Percentiles rank a stretch among this genome's conserved stretches.
Evolutionary conservation across 2,329 filamentous ascomycete genomes (phyloP).

Genomic region (Coniella vitis): DNA sequence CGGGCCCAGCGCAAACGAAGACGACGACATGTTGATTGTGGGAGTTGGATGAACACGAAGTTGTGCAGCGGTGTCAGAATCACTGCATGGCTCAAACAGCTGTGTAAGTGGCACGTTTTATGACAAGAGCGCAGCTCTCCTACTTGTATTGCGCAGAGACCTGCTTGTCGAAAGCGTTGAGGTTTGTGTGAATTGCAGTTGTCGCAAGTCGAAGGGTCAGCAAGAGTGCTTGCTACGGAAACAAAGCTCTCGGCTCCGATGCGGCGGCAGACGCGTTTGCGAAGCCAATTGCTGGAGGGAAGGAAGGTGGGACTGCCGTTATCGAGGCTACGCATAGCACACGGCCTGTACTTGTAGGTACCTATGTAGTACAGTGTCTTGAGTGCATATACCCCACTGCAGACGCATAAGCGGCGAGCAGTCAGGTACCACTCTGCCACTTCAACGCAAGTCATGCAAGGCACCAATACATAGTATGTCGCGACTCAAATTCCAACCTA

Average conservation of each 20-base stretch:
- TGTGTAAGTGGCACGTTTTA: too few species aligned
- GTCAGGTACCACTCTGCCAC: not conserved
- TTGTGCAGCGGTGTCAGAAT: too few species aligned
- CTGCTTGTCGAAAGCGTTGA: not conserved
- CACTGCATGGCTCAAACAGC: too few species aligned
- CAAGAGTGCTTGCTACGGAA: not conserved
- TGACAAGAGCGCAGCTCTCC: too few species aligned
- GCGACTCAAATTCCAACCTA: too few species aligned
- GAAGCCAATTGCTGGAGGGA: constrained; percentile 3
- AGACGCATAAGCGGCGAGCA: too few species aligned
- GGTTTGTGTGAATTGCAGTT: too few species aligned
- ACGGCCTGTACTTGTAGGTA: not conserved
- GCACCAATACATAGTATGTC: too few species aligned
- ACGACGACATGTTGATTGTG: constrained; percentile 12
- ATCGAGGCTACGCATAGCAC: not conserved
- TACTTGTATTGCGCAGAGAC: too few species aligned
- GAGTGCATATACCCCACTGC: too few species aligned
- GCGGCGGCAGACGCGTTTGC: constrained; percentile 4
- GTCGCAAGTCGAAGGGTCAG: not conserved
- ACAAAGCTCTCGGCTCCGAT: not conserved
- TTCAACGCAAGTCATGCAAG: not conserved
- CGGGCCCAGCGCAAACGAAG: constrained; percentile 54
- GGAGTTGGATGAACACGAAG: not conserved
- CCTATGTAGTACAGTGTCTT: not conserved
- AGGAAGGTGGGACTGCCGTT: not conserved